Evolutionary conservation across 139 green algal species (phyloP).

Genomic region (Asterochloris sp.): DNA sequence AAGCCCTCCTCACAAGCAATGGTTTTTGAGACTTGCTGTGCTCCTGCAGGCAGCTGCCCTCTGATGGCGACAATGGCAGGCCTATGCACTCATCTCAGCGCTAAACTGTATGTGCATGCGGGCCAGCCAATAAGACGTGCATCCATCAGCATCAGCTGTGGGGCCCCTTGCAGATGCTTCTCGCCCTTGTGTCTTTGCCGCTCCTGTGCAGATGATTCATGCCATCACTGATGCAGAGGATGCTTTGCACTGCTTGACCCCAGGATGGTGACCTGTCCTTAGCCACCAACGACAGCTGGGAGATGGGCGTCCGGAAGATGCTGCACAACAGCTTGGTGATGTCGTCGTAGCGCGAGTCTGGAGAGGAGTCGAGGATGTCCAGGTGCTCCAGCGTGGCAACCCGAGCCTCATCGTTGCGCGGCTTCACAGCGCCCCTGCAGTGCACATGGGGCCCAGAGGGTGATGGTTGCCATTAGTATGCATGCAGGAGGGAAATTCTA

Average conservation of each 20-base stretch:
- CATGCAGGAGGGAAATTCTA: background rate
- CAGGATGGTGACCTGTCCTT: constrained; percentile 81
- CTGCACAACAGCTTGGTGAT: constrained; percentile 40
- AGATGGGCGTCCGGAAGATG: constrained; percentile 66
- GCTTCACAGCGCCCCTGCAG: background rate
- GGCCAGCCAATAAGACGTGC: no score
- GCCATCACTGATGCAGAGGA: constrained; percentile 7
- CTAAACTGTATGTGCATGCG: no score
- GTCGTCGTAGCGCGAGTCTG: constrained; percentile 68
- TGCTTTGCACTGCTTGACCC: constrained; percentile 91
- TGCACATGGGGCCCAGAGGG: no score
- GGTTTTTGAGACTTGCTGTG: no score
- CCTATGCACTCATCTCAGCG: no score
- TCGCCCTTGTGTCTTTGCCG: no score
- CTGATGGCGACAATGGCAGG: no score
- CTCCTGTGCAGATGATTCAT: no score
- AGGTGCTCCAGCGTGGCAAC: constrained; percentile 18
- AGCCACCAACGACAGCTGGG: constrained; percentile 80
- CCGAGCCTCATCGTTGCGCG: background rate
- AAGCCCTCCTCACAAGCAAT: no score
- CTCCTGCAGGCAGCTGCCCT: no score
- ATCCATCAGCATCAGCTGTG: no score
- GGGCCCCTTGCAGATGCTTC: no score
- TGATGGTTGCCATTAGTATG: background rate
- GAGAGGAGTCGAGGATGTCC: constrained; percentile 51